Conservation (phyloP, 495 filamentous ascomycete species). For the Aspergillus panamensis region DNA sequence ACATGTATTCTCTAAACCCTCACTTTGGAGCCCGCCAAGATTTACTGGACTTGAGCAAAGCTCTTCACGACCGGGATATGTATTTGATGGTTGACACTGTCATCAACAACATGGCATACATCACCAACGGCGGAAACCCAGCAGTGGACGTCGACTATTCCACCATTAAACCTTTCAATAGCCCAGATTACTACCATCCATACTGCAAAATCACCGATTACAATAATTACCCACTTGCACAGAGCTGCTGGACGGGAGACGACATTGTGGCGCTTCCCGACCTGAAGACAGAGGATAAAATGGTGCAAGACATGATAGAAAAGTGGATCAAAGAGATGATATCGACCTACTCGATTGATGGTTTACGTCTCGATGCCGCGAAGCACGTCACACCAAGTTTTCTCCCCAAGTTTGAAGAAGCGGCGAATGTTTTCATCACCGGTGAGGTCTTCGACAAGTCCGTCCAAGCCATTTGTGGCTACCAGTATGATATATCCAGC, state of each 20-base stretch:
- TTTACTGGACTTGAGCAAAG: slow-evolving; percentile 57
- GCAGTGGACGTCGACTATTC: slow-evolving; percentile 57
- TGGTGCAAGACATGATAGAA: slow-evolving; percentile 53
- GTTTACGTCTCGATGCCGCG: slow-evolving; percentile 70
- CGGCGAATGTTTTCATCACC: slow-evolving; percentile 16
- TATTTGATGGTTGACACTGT: slow-evolving; percentile 75
- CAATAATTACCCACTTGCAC: slow-evolving; percentile 47
- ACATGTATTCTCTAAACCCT: slow-evolving; percentile 62
- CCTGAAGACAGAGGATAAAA: slow-evolving; percentile 58
- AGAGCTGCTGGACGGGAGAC: slow-evolving; percentile 61
- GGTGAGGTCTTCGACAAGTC: slow-evolving; percentile 21
- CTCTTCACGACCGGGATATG: slow-evolving; percentile 61
- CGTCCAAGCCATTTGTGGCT: slow-evolving; percentile 18
- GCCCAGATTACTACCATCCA: slow-evolving; percentile 58
- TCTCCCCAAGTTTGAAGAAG: slow-evolving; percentile 51
- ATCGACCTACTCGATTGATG: slow-evolving; percentile 69
- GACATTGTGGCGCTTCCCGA: slow-evolving; percentile 60
- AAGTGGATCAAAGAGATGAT: slow-evolving; percentile 63
- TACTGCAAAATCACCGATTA: slow-evolving; percentile 64
- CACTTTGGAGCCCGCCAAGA: slow-evolving; percentile 65
- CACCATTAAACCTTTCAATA: slow-evolving; percentile 61
- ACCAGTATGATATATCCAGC: slow-evolving; percentile 34
- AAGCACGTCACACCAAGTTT: slow-evolving; percentile 69
- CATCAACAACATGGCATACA: slow-evolving; percentile 67
- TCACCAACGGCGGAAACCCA: slow-evolving; percentile 49